Base-by-base conservation (phyloP, 1,139 yeast species). In the Magnusiomyces ingens region DNA sequence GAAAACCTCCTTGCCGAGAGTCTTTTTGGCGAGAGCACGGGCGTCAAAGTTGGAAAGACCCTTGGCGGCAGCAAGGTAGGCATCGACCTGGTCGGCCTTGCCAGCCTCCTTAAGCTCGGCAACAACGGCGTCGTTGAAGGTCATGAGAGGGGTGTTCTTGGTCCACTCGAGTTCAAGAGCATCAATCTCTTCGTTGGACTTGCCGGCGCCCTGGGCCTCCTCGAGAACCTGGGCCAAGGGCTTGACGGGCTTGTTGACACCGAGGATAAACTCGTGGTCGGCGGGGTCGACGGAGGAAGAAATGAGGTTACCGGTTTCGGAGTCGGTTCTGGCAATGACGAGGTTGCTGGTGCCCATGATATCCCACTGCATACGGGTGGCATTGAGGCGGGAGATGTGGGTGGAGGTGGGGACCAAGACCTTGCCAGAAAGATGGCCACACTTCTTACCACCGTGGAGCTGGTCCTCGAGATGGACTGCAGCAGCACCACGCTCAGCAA, bases 401-500 rank as follows among this genome's bases (percentile, higher is more conserved):
- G 81, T 78, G 3, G 79, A 74, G 1, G 83, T 78, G 21, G 87
- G 85, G 12, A 81, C 85, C 32, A 82, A 62, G 1, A 81, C 83
- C 58, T 82, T 80, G 13, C 86, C 85, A 37, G 82, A 79, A 49
- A 80, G 67, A 62, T 81, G 85, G 2, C 85, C 85, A 66, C 85
- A 81, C 62, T 80, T 79, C 67, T 81, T 82, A 49, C 84, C 82
- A 37, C 85, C 86, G 59, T 79, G 84, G 44, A 81, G 70, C 64
- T 80, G 84, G 64, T 81, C 86, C 59, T 81, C 86, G 35, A 80
- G 67, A 63, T 81, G 86, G 49, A 81, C 78, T 45, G 80, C 85
- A 11, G 85, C 82, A 2, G 85, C 85, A 21, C 86, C 86, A 22
- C 76, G 72, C 64, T 82, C 86, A 18, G 82, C 84, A 68, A 81